Base-by-base conservation (phyloP, 345 rosid species). In the Trapa incisa region DNA sequence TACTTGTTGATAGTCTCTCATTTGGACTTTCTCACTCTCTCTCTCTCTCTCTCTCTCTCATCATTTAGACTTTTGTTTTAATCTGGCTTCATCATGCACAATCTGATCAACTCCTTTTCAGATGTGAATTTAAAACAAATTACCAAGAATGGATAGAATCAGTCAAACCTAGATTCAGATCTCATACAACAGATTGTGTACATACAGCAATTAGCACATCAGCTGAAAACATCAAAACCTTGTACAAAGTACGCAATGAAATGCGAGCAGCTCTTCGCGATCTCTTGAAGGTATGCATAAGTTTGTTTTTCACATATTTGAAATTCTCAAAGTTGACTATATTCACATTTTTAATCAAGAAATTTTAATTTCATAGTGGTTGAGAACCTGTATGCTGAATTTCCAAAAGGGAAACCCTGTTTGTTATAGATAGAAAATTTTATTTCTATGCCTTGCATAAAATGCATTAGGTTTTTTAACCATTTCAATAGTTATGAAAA, bases 61-160 rank as follows among this genome's bases (percentile, higher is more conserved):
- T 54, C 9, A 54, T 54, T n/a, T 54, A n/a, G 35, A 54, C 22
- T 1, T 5, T 54, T 32, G 38, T 37, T 53, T 22, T 45, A 67
- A 39, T 68, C 63, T 67, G 45, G 60, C 72, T 58, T 58, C 66
- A 60, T 68, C 66, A 68, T 37, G 53, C 43, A 72, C 22, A 39
- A 45, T 57, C 22, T 67, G 60, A 74, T 48, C 60, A 37, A 43
- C 65, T 69, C 36, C 68, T 62, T 77, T 79, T 68, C 84, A 90
- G 98, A 74, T 88, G 74, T 80, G 97, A 90, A 73, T 90, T 93
- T 77, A 88, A 76, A 80, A 83, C 89, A 71, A 90, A 85, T 78
- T 83, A 93, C 75, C 94, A 87, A 81, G 97, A 87, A 70, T 93
- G 97, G 97, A 78, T 87, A 67, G 78, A 76, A 67, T 78, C 91